Base-by-base conservation (phyloP, 2,329 filamentous ascomycete genomes). In the Colletotrichum incanum region DNA sequence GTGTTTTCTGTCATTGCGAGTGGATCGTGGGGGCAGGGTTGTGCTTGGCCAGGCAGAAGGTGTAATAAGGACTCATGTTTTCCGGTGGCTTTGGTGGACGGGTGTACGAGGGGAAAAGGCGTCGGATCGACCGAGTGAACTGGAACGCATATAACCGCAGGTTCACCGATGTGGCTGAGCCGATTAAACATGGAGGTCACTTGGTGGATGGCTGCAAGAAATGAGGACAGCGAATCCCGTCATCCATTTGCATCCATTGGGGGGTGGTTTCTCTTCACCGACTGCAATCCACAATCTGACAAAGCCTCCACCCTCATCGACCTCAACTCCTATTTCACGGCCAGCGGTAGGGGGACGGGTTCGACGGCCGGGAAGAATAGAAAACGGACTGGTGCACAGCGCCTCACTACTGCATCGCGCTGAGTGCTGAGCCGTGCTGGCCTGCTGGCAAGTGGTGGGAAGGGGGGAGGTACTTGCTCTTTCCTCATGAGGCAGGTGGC, bases 401-500 rank as follows among this genome's bases (percentile, higher is more conserved):
- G n/a, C n/a, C n/a, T n/a, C n/a, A n/a, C n/a, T n/a, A n/a, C n/a
- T n/a, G n/a, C n/a, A n/a, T n/a, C n/a, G n/a, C n/a, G n/a, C n/a
- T n/a, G n/a, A n/a, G n/a, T 4, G 50, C 59, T 39, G 47, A 34
- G 41, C 37, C 47, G 28, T 31, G 3, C 41, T 43, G 23, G 14
- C n/a, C 23, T 28, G 37, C 39, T 34, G 28, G 59, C 31, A 26
- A 28, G 49, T 28, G 34, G 50, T 28, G 41, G 31, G 31, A 47
- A 60, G 43, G 4, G n/a, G 59, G 39, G n/a, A 43, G 39, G 23
- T 16, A 31, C 54, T 23, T 39, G 9, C 23, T 60, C 56, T 62
- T 62, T 12, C 59, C 59, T 39, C 14, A 39, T 62, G 45, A n/a
- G 59, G 49, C 41, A 67, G 37, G 68, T 41, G 65, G 58, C 58